These are phyloP conservation scores for Trebouxia sp. DNA, from an alignment of 139 green algal genomes.

Conservation along the genomic window DNA sequence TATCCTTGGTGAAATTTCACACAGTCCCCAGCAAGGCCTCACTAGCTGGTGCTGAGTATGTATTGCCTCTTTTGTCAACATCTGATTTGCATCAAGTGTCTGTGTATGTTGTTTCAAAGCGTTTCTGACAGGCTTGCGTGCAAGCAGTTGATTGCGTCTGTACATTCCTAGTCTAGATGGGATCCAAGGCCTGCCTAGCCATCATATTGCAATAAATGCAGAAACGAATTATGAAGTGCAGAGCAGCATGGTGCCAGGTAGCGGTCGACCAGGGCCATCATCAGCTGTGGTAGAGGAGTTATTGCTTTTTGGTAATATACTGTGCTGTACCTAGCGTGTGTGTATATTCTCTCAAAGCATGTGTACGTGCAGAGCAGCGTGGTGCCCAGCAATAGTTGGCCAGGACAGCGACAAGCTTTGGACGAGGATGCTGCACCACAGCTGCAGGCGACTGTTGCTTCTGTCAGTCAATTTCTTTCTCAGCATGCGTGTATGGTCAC, in stretches of 20 bases:
- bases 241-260: background rate
- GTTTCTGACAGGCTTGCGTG: no score
- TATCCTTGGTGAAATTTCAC: no score
- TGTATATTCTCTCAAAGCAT: background rate
- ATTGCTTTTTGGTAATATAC: background rate
- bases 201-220: no score
- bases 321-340: background rate
- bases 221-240: background rate
- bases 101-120: no score
- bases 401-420: background rate
- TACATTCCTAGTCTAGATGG: no score
- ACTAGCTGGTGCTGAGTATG: no score
- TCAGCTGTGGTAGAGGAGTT: background rate
- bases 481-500: background rate
- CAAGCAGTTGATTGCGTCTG: no score
- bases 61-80: no score
- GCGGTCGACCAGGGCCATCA: no score
- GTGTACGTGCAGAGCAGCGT: background rate
- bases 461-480: constrained; percentile 26
- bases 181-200: no score
- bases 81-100: no score
- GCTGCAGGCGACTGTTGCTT: background rate
- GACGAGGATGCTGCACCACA: background rate
- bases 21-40: no score
- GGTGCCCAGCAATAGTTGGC: background rate